Percentiles rank a stretch among this genome's conserved stretches.
Conservation (phyloP, 2,329 filamentous ascomycete species). For the Colletotrichum caudatum region DNA sequence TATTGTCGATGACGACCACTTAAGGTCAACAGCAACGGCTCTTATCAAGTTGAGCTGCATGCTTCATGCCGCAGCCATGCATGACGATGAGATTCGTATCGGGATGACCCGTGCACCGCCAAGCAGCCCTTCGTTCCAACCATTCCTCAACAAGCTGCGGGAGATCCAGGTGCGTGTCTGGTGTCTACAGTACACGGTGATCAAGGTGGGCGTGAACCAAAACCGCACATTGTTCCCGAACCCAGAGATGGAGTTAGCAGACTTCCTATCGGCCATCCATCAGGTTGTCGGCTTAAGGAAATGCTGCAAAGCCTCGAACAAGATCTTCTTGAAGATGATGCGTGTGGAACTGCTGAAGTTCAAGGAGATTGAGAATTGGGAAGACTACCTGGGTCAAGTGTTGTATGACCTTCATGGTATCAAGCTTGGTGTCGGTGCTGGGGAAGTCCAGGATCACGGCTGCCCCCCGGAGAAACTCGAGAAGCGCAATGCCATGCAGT, state of each 20-base stretch:
- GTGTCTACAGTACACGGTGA: conserved; percentile 85
- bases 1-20: conserved; percentile 83
- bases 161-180: conserved; percentile 91
- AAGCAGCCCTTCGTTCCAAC: conserved; percentile 66
- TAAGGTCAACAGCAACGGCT: conserved; percentile 78
- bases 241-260: conserved; percentile 78
- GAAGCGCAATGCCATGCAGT: conserved; percentile 80
- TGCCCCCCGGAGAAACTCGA: conserved; percentile 84
- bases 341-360: conserved; percentile 85
- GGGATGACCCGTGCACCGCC: conserved; percentile 75
- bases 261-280: conserved; percentile 85
- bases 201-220: conserved; percentile 80
- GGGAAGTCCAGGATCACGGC: conserved; percentile 80
- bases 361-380: conserved; percentile 82
- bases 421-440: conserved; percentile 76
- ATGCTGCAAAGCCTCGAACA: conserved; percentile 86
- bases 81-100: conserved; percentile 87
- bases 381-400: conserved; percentile 87
- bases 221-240: conserved; percentile 72
- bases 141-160: conserved; percentile 77
- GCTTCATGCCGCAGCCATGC: conserved; percentile 82
- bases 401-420: conserved; percentile 86
- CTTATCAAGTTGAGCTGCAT: conserved; percentile 79
- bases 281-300: conserved; percentile 85
- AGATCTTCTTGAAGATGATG: conserved; percentile 89